Evolutionary conservation across 768 basidiomycete species (phyloP).

Genomic region (Tulasnella calospora): DNA sequence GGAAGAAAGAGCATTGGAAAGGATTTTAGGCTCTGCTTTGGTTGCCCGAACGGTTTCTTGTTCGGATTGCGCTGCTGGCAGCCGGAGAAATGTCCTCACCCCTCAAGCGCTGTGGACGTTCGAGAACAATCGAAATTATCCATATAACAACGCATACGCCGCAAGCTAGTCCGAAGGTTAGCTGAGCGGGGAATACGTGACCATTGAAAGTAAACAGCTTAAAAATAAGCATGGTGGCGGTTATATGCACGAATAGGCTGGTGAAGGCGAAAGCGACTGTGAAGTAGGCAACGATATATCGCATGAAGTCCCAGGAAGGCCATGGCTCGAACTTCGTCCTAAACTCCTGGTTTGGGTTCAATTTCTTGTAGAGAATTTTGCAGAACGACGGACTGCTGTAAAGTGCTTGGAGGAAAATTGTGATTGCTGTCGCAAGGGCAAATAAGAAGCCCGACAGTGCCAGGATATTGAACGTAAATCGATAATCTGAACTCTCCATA

Average conservation of each 20-base stretch:
- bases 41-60: no score
- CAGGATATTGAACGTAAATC: not conserved
- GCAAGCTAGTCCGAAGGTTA: not conserved
- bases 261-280: not conserved
- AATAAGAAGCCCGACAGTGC: not conserved
- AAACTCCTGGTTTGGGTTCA: not conserved
- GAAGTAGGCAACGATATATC: not conserved
- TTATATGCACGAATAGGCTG: not conserved
- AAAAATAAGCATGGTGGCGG: not conserved
- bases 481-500: no score
- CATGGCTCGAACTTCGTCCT: not conserved
- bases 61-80: no score
- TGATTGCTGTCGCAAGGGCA: slow-evolving; percentile 5
- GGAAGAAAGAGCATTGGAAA: no score
- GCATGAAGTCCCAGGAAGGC: not conserved
- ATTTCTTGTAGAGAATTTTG: not conserved
- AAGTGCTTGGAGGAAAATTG: not conserved
- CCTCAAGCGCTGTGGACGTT: not conserved
- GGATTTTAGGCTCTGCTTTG: no score
- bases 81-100: no score
- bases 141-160: not conserved
- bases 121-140: not conserved
- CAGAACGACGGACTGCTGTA: not conserved
- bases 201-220: not conserved
- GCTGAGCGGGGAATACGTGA: not conserved